Percentiles rank a stretch among this genome's conserved stretches.
Conservation (phyloP, 805 yeast genomes). For the Wickerhamiella occidentalis region DNA sequence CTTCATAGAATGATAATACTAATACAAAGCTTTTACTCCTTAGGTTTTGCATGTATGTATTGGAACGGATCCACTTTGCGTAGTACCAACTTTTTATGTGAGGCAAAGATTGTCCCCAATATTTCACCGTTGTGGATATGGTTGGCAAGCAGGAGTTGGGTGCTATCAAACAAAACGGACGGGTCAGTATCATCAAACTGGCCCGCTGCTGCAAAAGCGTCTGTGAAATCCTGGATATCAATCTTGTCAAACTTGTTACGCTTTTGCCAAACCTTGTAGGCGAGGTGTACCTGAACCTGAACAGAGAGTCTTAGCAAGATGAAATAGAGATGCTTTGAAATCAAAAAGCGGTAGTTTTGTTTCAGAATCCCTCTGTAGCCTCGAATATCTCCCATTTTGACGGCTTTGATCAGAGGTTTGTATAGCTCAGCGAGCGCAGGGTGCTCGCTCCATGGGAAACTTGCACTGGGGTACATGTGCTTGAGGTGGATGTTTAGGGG, state of each 20-base stretch:
- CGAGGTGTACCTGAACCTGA: conserved; percentile 14
- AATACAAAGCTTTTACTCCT: no score
- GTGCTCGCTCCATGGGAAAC: conserved; percentile 14
- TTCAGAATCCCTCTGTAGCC: conserved; percentile 7
- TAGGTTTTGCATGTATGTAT: conserved; percentile 1
- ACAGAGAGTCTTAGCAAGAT: conserved; percentile 14
- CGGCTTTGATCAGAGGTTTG: conserved; percentile 12
- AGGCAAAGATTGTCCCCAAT: conserved; percentile 20
- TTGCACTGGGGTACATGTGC: conserved; percentile 13
- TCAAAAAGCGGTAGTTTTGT: conserved; percentile 8
- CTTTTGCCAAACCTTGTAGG: conserved; percentile 15
- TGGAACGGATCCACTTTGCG: conserved; percentile 21
- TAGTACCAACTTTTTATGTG: conserved; percentile 16
- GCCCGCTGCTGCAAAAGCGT: background rate
- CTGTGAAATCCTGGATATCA: conserved; percentile 9
- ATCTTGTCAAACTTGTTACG: conserved; percentile 15
- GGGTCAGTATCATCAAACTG: conserved; percentile 1
- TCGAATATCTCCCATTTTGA: conserved; percentile 14
- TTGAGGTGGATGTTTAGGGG: conserved; percentile 15
- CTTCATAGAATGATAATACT: no score
- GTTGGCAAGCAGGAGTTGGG: conserved; percentile 18
- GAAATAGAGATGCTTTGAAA: conserved; percentile 16
- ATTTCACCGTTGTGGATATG: conserved; percentile 17
- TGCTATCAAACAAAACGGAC: conserved; percentile 8
- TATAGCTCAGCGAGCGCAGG: conserved; percentile 15